These are phyloP conservation scores for Bjerkandera adusta DNA, from an alignment of 1,284 basidiomycete genomes.

Conservation along the genomic window DNA sequence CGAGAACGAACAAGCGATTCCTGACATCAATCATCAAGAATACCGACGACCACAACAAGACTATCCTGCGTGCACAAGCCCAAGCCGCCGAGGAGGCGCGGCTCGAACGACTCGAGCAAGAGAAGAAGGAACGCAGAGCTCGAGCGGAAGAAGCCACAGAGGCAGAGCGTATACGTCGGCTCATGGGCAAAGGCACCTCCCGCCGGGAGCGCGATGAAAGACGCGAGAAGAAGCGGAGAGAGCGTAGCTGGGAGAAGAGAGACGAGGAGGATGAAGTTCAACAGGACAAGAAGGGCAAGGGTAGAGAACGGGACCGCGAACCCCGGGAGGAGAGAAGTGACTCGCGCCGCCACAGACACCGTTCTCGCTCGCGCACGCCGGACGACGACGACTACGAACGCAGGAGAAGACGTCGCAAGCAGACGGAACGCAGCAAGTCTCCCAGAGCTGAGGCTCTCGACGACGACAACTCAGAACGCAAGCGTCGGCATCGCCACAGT, in stretches of 20 bases:
- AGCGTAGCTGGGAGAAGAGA: constrained; percentile 37
- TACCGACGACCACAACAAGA: constrained; percentile 91
- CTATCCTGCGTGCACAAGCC: constrained; percentile 76
- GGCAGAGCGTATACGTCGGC: constrained; percentile 54
- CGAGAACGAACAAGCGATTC: constrained; percentile 90
- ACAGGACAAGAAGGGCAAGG: constrained; percentile 18
- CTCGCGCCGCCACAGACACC: constrained; percentile 8
- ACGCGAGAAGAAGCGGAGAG: constrained; percentile 31
- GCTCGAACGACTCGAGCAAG: constrained; percentile 58
- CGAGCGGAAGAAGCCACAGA: constrained; percentile 70
- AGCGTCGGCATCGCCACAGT: no score
- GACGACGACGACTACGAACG: constrained; percentile 8
- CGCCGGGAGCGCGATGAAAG: constrained; percentile 29
- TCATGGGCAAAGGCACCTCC: constrained; percentile 32
- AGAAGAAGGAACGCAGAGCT: constrained; percentile 54
- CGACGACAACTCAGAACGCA: constrained; percentile 14
- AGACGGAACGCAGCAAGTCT: constrained; percentile 5
- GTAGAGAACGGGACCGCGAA: constrained; percentile 12
- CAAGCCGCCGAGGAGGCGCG: constrained; percentile 72
- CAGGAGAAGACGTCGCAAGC: constrained; percentile 3
- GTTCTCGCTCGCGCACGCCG: constrained; percentile 13
- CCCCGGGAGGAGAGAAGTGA: constrained; percentile 10
- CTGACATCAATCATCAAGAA: constrained; percentile 83
- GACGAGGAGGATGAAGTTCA: constrained; percentile 43
- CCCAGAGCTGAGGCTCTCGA: neutral